phyloP scores from a whole-genome alignment of 148 eudicot genomes.

The Silene uniflora region DNA sequence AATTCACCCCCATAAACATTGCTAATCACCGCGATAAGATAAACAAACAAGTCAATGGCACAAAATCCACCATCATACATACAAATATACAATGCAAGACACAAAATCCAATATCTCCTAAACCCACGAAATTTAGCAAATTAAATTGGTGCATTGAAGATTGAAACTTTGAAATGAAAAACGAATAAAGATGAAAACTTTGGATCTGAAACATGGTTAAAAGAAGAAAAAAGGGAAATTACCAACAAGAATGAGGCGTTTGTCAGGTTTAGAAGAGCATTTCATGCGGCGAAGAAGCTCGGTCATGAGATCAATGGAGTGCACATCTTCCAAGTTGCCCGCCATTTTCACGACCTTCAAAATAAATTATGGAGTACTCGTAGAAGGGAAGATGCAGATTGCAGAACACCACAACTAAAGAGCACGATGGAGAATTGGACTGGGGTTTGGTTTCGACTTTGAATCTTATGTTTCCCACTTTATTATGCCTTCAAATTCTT shows the following conservation, averaged over 20 bases:
- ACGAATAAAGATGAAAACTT: neutral
- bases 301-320: constrained; percentile 63
- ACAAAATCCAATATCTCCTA: neutral
- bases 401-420: no score
- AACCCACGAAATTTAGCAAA: constrained; percentile 1
- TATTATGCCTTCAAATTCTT: no score
- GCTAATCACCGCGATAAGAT: neutral
- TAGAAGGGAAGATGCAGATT: no score
- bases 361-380: no score
- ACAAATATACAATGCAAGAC: neutral
- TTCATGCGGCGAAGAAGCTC: constrained; percentile 96
- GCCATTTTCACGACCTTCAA: constrained; percentile 26
- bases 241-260: constrained; percentile 92
- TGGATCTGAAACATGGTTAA: constrained; percentile 14
- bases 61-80: neutral
- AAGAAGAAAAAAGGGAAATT: neutral
- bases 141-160: neutral
- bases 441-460: no score
- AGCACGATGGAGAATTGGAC: no score
- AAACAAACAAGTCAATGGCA: neutral
- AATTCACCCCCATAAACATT: neutral
- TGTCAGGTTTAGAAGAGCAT: constrained; percentile 79
- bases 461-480: no score
- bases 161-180: neutral
- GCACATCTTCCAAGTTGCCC: constrained; percentile 68